Conservation (phyloP, 176 grass and related monocot genomes). For the Chloris gayana region DNA sequence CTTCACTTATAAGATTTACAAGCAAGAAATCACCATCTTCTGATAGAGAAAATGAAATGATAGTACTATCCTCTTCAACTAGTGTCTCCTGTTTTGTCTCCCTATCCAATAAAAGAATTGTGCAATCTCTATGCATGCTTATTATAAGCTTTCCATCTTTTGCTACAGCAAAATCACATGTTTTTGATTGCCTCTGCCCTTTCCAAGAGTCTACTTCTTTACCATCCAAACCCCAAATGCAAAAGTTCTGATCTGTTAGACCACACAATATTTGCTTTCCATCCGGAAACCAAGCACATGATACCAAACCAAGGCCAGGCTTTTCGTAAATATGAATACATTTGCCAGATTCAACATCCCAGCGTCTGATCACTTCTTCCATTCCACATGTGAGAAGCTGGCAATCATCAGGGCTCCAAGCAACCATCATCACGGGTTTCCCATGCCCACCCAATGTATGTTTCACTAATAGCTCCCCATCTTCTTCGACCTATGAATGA, state of each 20-base stretch:
- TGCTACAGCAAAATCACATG: constrained; percentile 58
- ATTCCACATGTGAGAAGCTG: constrained; percentile 87
- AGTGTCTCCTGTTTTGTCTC: constrained; percentile 65
- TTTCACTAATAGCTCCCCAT: constrained; percentile 67
- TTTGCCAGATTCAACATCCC: constrained; percentile 77
- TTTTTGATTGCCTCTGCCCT: constrained; percentile 58
- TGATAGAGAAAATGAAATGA: constrained; percentile 88
- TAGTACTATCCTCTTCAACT: constrained; percentile 64
- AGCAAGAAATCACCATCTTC: constrained; percentile 84
- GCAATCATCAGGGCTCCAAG: constrained; percentile 82
- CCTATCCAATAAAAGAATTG: constrained; percentile 70
- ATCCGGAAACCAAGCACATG: constrained; percentile 76
- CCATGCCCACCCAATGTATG: constrained; percentile 72
- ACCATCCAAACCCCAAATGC: constrained; percentile 64
- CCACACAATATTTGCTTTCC: constrained; percentile 65
- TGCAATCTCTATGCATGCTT: constrained; percentile 53
- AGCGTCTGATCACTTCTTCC: constrained; percentile 75
- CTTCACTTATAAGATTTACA: constrained; percentile 64
- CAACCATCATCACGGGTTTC: constrained; percentile 70
- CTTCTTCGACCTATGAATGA: constrained; percentile 65
- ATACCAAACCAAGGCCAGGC: constrained; percentile 52
- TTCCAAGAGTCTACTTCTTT: constrained; percentile 69
- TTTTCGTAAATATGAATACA: constrained; percentile 79
- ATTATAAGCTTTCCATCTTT: constrained; percentile 72
- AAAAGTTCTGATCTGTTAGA: constrained; percentile 53